Evolutionary conservation across 2,329 filamentous ascomycete genomes (phyloP).

Genomic region (Basipetospora sp.): DNA sequence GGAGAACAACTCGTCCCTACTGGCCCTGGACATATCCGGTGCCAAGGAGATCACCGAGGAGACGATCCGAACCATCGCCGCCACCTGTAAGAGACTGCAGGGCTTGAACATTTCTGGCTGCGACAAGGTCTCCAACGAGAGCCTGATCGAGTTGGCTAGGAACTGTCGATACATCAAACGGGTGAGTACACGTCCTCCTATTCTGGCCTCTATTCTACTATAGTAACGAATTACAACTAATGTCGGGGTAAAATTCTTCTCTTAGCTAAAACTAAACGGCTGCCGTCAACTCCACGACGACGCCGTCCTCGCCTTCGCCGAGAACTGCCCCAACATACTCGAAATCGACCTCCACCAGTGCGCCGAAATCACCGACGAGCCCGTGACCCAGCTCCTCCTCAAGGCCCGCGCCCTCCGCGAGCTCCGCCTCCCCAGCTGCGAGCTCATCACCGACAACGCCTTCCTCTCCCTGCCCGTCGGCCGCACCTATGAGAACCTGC

Average conservation of each 20-base stretch:
- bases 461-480: constrained; percentile 63
- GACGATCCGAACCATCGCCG: constrained; percentile 63
- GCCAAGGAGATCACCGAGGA: constrained; percentile 71
- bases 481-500: constrained; percentile 66
- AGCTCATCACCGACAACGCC: constrained; percentile 70
- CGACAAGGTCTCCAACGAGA: constrained; percentile 70
- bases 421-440: constrained; percentile 72
- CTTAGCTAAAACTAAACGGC: constrained; percentile 80
- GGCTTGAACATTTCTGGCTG: constrained; percentile 87
- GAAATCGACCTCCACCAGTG: constrained; percentile 93
- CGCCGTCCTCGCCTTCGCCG: constrained; percentile 71
- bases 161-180: constrained; percentile 77
- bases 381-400: constrained; percentile 65
- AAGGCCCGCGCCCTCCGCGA: constrained; percentile 77
- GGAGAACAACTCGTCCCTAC: constrained; percentile 60
- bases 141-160: constrained; percentile 64
- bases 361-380: constrained; percentile 62
- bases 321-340: constrained; percentile 79
- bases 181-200: constrained; percentile 32
- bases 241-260: no score
- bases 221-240: no score
- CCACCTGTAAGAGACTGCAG: constrained; percentile 72
- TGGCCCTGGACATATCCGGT: constrained; percentile 81
- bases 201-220: constrained; percentile 4
- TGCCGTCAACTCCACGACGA: constrained; percentile 72